Evolutionary conservation across 495 filamentous ascomycete genomes (phyloP).

Genomic region (Hyaloscypha hepaticicola): DNA sequence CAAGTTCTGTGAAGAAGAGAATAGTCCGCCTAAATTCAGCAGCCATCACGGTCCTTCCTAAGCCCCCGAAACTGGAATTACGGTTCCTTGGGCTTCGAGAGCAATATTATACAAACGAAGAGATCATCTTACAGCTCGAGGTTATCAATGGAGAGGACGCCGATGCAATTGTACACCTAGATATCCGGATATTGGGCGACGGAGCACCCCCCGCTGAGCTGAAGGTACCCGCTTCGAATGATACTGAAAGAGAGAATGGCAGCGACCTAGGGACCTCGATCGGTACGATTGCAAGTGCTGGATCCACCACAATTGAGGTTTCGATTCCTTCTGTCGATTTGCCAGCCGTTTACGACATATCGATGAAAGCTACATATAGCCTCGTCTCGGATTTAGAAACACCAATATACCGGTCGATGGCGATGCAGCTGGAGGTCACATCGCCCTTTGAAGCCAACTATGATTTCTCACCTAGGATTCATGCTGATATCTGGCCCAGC

Average conservation of each 20-base stretch:
- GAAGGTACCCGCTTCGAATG: slow-evolving; percentile 30
- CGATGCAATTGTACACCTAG: slow-evolving; percentile 66
- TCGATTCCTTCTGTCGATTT: slow-evolving; percentile 47
- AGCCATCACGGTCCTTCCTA: slow-evolving; percentile 69
- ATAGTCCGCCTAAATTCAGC: slow-evolving; percentile 49
- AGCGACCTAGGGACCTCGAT: slow-evolving; percentile 42
- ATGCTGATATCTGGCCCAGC: slow-evolving; percentile 79
- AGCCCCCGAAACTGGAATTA: slow-evolving; percentile 89
- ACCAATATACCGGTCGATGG: slow-evolving; percentile 69
- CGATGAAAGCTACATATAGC: slow-evolving; percentile 71
- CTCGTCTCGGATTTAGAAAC: slow-evolving; percentile 81
- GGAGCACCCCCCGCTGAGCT: slow-evolving; percentile 43
- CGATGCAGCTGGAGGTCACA: slow-evolving; percentile 66
- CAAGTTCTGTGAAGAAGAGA: slow-evolving; percentile 44
- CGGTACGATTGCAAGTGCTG: slow-evolving; percentile 43
- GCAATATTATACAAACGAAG: slow-evolving; percentile 83
- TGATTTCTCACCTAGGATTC: slow-evolving; percentile 73
- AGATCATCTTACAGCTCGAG: slow-evolving; percentile 62
- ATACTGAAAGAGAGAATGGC: slow-evolving; percentile 36
- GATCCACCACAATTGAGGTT: slow-evolving; percentile 45
- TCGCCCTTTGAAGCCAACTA: slow-evolving; percentile 88
- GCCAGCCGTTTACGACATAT: slow-evolving; percentile 65
- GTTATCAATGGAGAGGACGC: slow-evolving; percentile 84
- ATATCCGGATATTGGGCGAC: slow-evolving; percentile 65
- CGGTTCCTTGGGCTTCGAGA: slow-evolving; percentile 55